These are phyloP conservation scores for Vitis hybrid DNA, from an alignment of 177 flowering plant genomes.

Conservation along the genomic window DNA sequence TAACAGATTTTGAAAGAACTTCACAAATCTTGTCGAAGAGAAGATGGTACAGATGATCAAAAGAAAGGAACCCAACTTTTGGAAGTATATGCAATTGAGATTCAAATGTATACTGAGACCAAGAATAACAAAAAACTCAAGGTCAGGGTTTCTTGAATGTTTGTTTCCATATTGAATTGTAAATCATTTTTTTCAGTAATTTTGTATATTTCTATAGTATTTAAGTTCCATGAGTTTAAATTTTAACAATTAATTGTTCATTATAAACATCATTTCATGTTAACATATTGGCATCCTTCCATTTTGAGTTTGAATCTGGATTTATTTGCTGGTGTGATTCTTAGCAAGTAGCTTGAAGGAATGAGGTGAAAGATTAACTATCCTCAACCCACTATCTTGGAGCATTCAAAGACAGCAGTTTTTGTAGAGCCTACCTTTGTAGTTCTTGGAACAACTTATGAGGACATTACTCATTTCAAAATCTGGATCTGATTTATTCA, in stretches of 20 bases:
- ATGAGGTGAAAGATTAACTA: background rate
- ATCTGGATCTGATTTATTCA: background rate
- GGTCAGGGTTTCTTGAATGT: slow-evolving; percentile 36
- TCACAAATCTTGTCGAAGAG: slow-evolving; percentile 94
- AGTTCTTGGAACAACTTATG: background rate
- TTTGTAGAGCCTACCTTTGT: background rate
- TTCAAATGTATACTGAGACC: slow-evolving; percentile 99
- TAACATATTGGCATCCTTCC: background rate
- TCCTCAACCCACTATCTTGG: background rate
- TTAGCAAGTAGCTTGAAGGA: background rate
- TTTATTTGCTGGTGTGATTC: background rate
- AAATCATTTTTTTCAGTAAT: background rate
- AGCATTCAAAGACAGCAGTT: background rate
- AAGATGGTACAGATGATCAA: slow-evolving; percentile 99
- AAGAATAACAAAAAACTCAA: slow-evolving; percentile 97
- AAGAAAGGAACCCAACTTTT: slow-evolving; percentile 98
- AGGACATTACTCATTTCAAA: background rate
- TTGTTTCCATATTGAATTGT: background rate
- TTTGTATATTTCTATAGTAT: no score
- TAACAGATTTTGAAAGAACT: slow-evolving; percentile 91
- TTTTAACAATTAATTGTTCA: no score
- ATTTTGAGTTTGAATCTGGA: background rate
- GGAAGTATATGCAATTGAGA: slow-evolving; percentile 99
- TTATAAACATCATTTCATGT: no score
- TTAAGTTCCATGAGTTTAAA: no score